These are phyloP conservation scores for Tolypocladium tropicale DNA, from an alignment of 2,329 filamentous ascomycete genomes.

Conservation along the genomic window DNA sequence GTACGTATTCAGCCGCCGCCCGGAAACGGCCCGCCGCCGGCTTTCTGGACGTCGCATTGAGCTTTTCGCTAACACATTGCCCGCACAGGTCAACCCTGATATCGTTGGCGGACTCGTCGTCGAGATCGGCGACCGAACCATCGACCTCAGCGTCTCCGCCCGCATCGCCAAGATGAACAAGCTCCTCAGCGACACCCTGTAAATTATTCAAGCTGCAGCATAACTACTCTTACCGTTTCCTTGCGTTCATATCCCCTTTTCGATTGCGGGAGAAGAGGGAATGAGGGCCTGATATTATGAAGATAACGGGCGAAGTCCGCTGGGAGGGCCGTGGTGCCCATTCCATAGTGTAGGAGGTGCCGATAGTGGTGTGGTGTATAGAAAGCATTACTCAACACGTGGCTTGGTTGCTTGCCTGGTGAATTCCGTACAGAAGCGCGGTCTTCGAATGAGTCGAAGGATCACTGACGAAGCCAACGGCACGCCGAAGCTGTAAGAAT, in stretches of 20 bases:
- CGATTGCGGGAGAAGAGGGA: not conserved
- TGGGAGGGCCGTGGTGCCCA: not conserved
- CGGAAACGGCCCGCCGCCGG: not conserved
- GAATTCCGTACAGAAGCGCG: not conserved
- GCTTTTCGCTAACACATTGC: not conserved
- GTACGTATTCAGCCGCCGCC: constrained; percentile 31
- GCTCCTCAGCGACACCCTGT: constrained; percentile 91
- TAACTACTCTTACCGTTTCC: constrained; percentile 13
- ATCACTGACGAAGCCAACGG: not conserved
- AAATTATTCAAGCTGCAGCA: constrained; percentile 43
- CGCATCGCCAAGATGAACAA: constrained; percentile 99
- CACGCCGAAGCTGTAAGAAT: not conserved
- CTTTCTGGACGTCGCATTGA: not conserved
- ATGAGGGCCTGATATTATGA: not conserved
- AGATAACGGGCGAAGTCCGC: not conserved
- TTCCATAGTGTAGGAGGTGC: constrained; percentile 5
- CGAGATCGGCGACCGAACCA: constrained; percentile 94
- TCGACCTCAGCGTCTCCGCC: constrained; percentile 89
- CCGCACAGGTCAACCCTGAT: constrained; percentile 75
- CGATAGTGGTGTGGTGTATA: constrained; percentile 10
- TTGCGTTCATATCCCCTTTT: constrained; percentile 13
- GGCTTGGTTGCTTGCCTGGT: not conserved
- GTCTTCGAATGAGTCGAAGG: not conserved
- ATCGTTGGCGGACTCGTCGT: constrained; percentile 90
- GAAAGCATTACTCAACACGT: constrained; percentile 4